Evolutionary conservation across 2,329 filamentous ascomycete species (phyloP), one percentile per base, ranked within the genome.

Genomic region (Cordyceps militaris): DNA sequence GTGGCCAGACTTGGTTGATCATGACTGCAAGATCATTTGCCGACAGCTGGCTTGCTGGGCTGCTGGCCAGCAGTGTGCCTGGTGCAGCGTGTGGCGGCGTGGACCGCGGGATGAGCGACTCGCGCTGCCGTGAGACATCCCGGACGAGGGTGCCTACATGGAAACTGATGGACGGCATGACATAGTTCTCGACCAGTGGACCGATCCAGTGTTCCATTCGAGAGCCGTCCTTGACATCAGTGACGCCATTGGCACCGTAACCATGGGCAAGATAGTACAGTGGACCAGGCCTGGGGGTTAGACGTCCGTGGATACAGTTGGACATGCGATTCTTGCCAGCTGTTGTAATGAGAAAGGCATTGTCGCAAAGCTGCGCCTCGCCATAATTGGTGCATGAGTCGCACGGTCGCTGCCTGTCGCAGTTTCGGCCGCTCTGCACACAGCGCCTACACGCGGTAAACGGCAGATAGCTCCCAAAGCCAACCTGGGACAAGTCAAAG

Each of bases 401-500:
- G 57, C 73, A 74, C 1, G 72, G 73, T 21, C 71, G 66, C 55
- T 71, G 70, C 1, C 68, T 66, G 49, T 74, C 73, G 58, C 73
- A 74, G 53, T 65, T 63, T 1, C 65, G 48, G 3, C 60, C 60
- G 7, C 43, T 62, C 1, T 55, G 38, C 4, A 51, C 14, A 60
- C 70, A 73, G 16, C 58, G 58, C 1, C 32, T 9, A 57, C 69
- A 73, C 0, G 59, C 57, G 11, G 59, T 40, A 57, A 66, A 72
- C 11, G 66, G 59, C 55, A 64, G 56, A 21, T 61, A 63, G 24
- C 60, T 58, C 5, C 70, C 70, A 47, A 70, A 67, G 46, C 70
- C 70, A 10, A 73, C 67, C 4, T 62, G 61, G 58, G 66, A 65
- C 50, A 72, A 54, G 57, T 68, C 63, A 32, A 64, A 64, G 19